Base-by-base conservation (phyloP, 192 early-diverging fungal species). In the Linnemannia zychae region DNA sequence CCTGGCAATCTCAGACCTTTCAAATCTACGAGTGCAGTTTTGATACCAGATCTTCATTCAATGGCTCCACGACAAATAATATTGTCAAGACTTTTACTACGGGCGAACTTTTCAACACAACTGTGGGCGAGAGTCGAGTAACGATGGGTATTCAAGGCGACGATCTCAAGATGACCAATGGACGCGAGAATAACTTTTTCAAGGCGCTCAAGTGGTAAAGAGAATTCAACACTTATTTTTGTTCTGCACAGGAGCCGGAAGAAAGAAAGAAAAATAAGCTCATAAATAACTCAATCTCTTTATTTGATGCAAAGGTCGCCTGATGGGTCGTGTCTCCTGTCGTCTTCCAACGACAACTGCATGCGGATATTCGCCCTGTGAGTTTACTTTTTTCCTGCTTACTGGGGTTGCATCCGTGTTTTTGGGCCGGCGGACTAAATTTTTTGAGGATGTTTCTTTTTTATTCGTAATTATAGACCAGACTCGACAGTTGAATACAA, bases 261-360 rank as follows among this genome's bases (percentile, higher is more conserved):
- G 24, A 37, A 37, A n/a, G 36, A 68, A 68, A 33, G 31, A 63
- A 13, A 63, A 24, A 7, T 9, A 28, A 28, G 28, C 28, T 63
- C 57, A 63, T 13, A 60, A 12, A 71, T 46, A 4, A 11, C 52
- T 15, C 57, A 33, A n/a, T n/a, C 53, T 24, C 53, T 31, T 24
- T 57, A 15, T 48, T 18, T 33, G 6, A 15, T 31, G 0, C 31
- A 9, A 6, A 94, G 93, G 93, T 93, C 93, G 13, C 94, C 94
- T 6, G 94, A 95, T 78, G 94, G 94, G 50, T 75, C 90, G 1
- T 94, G 91, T 74, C 49, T 94, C 0, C 73, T 95, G 40, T 88
- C 91, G 2, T 93, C 92, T 53, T 91, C 91, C 6, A 93, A 92
- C 77, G 94, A 95, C 77, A 90, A 92, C 78, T 53, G 70, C 44